These are phyloP conservation scores for Salix koriyanagi DNA, from an alignment of 345 rosid species.

Conservation along the genomic window DNA sequence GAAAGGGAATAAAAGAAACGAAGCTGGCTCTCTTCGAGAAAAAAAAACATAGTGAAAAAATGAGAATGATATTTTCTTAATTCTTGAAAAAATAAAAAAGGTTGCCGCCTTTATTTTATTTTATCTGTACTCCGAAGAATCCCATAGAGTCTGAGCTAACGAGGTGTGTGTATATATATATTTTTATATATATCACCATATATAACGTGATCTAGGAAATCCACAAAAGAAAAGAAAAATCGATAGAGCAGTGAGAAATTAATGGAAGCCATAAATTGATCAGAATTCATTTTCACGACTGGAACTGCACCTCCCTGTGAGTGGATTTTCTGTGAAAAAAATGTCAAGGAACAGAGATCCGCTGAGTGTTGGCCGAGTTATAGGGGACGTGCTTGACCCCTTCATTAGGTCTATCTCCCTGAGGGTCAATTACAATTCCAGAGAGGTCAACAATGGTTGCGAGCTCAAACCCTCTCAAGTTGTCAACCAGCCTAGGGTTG, in stretches of 20 bases:
- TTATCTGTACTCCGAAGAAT: not conserved
- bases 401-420: slow-evolving; percentile 46
- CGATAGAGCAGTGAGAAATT: not conserved
- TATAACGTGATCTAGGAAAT: not conserved
- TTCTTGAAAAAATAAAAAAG: too few relatives aligned
- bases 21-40: too few relatives aligned
- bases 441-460: slow-evolving; percentile 49
- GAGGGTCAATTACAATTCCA: slow-evolving; percentile 27
- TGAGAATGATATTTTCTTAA: not conserved
- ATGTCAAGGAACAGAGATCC: slow-evolving; percentile 63
- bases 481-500: slow-evolving; percentile 48
- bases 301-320: not conserved
- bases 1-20: too few relatives aligned
- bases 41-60: not conserved
- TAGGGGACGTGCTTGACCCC: slow-evolving; percentile 66
- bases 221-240: not conserved
- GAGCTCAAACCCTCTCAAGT: slow-evolving; percentile 60
- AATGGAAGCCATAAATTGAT: not conserved
- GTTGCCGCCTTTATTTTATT: not conserved
- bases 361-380: slow-evolving; percentile 55
- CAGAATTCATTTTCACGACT: not conserved
- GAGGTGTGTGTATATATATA: not conserved
- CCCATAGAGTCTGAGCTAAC: not conserved
- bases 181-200: not conserved
- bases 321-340: not conserved